Evolutionary conservation across 225 moss, liverwort and hornwort species (phyloP).

Genomic region (Sphagnum tenellum): DNA sequence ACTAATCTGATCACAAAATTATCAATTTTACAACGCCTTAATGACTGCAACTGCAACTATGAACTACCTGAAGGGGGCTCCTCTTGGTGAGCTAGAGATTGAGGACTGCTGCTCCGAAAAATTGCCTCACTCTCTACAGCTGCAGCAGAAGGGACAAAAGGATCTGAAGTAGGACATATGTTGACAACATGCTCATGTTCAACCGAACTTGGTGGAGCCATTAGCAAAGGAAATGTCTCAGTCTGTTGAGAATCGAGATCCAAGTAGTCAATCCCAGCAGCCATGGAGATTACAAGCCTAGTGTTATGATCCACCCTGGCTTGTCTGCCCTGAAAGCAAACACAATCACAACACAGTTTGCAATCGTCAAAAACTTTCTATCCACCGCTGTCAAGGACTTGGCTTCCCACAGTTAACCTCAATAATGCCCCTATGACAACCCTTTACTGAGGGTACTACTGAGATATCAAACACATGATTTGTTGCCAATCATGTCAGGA

Average conservation of each 20-base stretch:
- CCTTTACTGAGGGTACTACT: background rate
- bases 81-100: slow-evolving; percentile 2
- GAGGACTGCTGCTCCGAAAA: slow-evolving; percentile 5
- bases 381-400: background rate
- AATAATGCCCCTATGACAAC: background rate
- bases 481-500: background rate
- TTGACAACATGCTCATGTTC: slow-evolving; percentile 44
- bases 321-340: slow-evolving; percentile 4
- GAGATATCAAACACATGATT: background rate
- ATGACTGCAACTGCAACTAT: too few species aligned
- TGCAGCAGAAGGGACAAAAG: slow-evolving; percentile 10
- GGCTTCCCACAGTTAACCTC: too few species aligned
- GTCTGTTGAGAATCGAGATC: slow-evolving; percentile 53
- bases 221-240: slow-evolving; percentile 55
- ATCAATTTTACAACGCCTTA: too few species aligned
- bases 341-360: background rate
- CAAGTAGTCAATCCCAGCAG: slow-evolving; percentile 45
- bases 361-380: background rate
- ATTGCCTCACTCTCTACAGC: slow-evolving; percentile 21
- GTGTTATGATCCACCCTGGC: slow-evolving; percentile 27
- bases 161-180: slow-evolving; percentile 21
- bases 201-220: slow-evolving; percentile 29
- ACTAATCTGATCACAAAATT: too few species aligned
- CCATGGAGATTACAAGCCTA: slow-evolving; percentile 44
- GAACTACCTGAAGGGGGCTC: slow-evolving; percentile 9